Conservation (phyloP, 768 basidiomycete genomes). For the Collybiopsis luxurians region DNA sequence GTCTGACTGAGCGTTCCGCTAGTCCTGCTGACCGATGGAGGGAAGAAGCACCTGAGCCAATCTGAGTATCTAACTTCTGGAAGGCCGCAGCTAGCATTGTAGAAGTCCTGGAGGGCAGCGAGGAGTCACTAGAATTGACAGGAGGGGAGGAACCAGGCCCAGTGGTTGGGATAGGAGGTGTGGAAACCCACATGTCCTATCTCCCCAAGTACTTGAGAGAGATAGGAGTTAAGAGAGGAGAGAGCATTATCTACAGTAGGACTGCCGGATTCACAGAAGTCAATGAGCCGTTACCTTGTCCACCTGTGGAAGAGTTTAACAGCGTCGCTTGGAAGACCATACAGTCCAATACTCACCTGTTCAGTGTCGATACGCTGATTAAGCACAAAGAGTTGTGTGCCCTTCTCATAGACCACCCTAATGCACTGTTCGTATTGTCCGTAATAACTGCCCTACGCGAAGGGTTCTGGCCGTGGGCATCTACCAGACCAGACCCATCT, state of each 20-base stretch:
- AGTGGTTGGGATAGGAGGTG: too few species aligned
- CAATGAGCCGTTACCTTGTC: not conserved
- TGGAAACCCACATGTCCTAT: not conserved
- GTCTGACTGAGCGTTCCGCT: too few species aligned
- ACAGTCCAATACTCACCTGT: not conserved
- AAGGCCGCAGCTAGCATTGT: too few species aligned
- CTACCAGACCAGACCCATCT: slow-evolving; percentile 5
- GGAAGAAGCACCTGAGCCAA: too few species aligned
- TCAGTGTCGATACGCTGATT: slow-evolving; percentile 11
- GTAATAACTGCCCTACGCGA: slow-evolving; percentile 18
- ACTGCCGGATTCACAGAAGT: not conserved
- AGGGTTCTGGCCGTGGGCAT: slow-evolving; percentile 30
- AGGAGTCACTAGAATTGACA: too few species aligned
- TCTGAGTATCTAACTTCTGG: too few species aligned
- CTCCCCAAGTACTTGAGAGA: not conserved
- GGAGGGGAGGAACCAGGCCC: too few species aligned
- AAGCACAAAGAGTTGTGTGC: slow-evolving; percentile 17
- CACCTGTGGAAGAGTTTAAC: not conserved
- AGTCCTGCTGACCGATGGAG: too few species aligned
- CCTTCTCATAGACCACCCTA: slow-evolving; percentile 22
- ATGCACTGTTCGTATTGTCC: slow-evolving; percentile 23
- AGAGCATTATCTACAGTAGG: not conserved
- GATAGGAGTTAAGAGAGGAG: not conserved
- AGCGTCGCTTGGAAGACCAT: not conserved
- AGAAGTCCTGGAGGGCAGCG: too few species aligned